Conservation (phyloP, 495 filamentous ascomycete genomes). For the Hyaloscypha variabilis region DNA sequence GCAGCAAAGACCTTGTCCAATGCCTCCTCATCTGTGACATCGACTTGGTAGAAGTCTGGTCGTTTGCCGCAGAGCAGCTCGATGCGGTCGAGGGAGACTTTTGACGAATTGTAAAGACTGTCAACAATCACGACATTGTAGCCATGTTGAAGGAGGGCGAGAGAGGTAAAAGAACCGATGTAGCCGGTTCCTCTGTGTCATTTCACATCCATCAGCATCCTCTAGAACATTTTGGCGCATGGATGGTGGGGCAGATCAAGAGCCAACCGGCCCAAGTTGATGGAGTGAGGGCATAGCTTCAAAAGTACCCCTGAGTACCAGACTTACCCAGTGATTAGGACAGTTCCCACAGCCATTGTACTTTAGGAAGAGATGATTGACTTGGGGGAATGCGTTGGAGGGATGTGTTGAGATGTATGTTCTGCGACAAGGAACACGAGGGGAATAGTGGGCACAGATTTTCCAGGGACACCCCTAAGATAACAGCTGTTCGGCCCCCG, state of each 20-base stretch:
- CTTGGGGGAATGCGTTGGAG: not conserved
- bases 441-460: not conserved
- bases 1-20: conserved; percentile 88
- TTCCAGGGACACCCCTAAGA: not conserved
- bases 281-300: not conserved
- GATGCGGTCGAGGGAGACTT: conserved; percentile 87
- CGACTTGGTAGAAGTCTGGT: conserved; percentile 81
- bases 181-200: conserved; percentile 87
- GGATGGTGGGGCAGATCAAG: conserved; percentile 18
- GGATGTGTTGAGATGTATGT: not conserved
- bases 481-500: not conserved
- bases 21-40: conserved; percentile 81
- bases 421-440: not conserved
- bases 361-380: not conserved
- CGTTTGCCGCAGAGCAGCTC: conserved; percentile 90
- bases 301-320: not conserved
- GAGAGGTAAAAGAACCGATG: conserved; percentile 95
- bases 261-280: not conserved
- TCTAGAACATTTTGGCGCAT: conserved; percentile 5
- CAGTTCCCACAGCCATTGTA: conserved; percentile 76
- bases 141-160: conserved; percentile 88
- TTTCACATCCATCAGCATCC: conserved; percentile 22
- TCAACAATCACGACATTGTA: conserved; percentile 97
- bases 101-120: conserved; percentile 93
- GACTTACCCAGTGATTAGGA: conserved; percentile 87